These are phyloP conservation scores for Sphagnum tenellum DNA, from an alignment of 225 moss, liverwort and hornwort genomes.

Conservation along the genomic window DNA sequence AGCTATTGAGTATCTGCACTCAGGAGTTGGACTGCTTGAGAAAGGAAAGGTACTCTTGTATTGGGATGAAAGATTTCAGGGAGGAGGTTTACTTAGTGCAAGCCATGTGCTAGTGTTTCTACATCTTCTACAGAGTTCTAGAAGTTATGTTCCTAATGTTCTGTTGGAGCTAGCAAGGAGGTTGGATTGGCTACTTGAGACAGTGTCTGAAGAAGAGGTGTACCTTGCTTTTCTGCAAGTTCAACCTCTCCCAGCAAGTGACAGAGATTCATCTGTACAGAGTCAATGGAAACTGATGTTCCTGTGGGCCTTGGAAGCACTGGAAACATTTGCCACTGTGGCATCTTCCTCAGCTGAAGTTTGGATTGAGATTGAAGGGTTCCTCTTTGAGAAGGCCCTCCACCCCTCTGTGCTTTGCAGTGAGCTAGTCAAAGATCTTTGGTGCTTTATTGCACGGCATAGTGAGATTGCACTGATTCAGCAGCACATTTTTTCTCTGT, in stretches of 20 bases:
- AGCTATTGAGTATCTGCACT: conserved; percentile 34
- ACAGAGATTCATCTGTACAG: conserved; percentile 16
- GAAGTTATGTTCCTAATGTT: conserved; percentile 25
- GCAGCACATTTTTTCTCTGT: conserved; percentile 40
- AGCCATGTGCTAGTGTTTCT: conserved; percentile 65
- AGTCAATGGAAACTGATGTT: conserved; percentile 59
- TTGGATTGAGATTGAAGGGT: conserved; percentile 59
- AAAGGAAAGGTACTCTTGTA: conserved; percentile 35
- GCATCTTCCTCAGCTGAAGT: conserved; percentile 33
- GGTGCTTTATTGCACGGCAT: conserved; percentile 59
- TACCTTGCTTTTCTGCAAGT: conserved; percentile 48
- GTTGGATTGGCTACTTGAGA: conserved; percentile 65
- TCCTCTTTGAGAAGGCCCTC: conserved; percentile 50
- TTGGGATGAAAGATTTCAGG: conserved; percentile 36
- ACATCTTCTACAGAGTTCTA: conserved; percentile 43
- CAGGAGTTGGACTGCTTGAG: conserved; percentile 29
- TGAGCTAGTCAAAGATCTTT: conserved; percentile 62
- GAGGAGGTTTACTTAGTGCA: conserved; percentile 28
- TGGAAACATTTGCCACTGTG: conserved; percentile 42
- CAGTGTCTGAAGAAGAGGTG: conserved; percentile 48
- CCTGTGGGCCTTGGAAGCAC: conserved; percentile 44
- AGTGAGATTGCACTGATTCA: conserved; percentile 42
- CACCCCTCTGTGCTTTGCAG: conserved; percentile 67
- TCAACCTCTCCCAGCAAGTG: conserved; percentile 32
- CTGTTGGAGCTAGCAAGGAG: conserved; percentile 39